Base-by-base conservation (phyloP, 345 rosid genomes). In the Capsella bursapastoris region DNA sequence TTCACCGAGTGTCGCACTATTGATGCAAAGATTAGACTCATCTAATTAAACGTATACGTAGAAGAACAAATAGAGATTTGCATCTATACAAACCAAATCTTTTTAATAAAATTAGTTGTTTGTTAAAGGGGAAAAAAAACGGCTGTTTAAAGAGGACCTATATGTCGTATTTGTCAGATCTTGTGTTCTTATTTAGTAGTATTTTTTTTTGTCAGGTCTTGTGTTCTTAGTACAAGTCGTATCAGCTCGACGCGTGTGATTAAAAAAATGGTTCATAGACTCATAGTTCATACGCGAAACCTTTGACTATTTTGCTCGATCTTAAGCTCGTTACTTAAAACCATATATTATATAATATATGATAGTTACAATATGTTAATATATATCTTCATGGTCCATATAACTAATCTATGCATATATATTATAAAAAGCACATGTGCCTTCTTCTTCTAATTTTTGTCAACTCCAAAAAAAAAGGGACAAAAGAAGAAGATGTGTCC, bases 211-310 rank as follows among this genome's bases (percentile, higher is more conserved):
- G 69, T 75, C 79, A 44, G 56, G 34, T 61, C 32, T 75, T 43
- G 74, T 68, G 74, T 75, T 75, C 68, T 51, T 52, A 4, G 32
- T 61, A 49, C 57, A 68, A 52, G 79, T 75, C 79, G 49, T 68
- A 51, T 34, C 4, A 60, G 40, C 79, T 51, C 62, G 16, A 44
- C 74, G 79, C 79, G 79, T 68, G 69, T 75, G 57, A 68, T 52
- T 75, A 22, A 51, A 22, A 59, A 60, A 32, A 32, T 32, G 8
- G 35, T 32, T 32, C 35, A 50, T 12, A 22, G 38, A 22, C 37
- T 65, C 58, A n/a, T 15, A 47, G 4, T 74, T 59, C 78, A 75
- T 60, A 75, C 74, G 69, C 57, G 41, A 52, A 32, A 68, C 62
- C 64, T 61, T 75, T 75, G 79, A 75, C 79, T 68, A 44, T 28